phyloP scores from a whole-genome alignment of 2,329 filamentous ascomycete species.

The Lachnellula hyalina region DNA sequence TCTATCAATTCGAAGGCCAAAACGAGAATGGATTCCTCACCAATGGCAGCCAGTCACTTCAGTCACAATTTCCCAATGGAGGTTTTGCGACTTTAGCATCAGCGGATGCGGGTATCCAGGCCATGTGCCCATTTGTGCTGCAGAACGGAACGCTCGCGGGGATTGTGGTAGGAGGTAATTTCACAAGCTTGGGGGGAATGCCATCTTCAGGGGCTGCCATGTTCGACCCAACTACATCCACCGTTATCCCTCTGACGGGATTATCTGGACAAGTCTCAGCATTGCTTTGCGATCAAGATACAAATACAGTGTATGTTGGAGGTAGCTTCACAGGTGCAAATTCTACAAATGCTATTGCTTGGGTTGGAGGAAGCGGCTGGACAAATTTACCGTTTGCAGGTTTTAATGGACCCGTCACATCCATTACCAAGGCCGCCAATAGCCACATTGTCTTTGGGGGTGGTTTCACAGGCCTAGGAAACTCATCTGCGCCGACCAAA shows the following conservation, averaged over 20 bases:
- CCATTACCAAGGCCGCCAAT: conserved; percentile 74
- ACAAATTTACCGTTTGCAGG: conserved; percentile 82
- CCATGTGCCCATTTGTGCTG: conserved; percentile 77
- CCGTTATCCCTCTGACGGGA: conserved; percentile 70
- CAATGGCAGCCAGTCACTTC: conserved; percentile 76
- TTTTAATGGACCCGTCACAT: conserved; percentile 86
- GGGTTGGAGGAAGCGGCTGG: conserved; percentile 65
- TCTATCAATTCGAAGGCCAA: conserved; percentile 83
- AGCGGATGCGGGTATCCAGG: conserved; percentile 77
- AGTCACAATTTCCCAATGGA: conserved; percentile 80
- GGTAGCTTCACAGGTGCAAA: conserved; percentile 76
- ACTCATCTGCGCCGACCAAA: conserved; percentile 61
- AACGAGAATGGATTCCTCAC: conserved; percentile 59
- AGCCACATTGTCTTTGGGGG: conserved; percentile 91
- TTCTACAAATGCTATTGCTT: conserved; percentile 86
- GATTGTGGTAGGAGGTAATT: conserved; percentile 88
- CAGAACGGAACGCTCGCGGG: conserved; percentile 63
- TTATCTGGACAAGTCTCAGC: conserved; percentile 78
- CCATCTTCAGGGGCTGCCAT: conserved; percentile 75
- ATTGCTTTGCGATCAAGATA: conserved; percentile 73
- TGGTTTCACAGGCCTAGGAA: conserved; percentile 81
- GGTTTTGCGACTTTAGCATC: conserved; percentile 68
- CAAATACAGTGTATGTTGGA: conserved; percentile 82
- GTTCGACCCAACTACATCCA: conserved; percentile 67
- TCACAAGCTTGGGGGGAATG: conserved; percentile 78